phyloP scores from a whole-genome alignment of 208 protist species.

The Leishmania guyanensis region DNA sequence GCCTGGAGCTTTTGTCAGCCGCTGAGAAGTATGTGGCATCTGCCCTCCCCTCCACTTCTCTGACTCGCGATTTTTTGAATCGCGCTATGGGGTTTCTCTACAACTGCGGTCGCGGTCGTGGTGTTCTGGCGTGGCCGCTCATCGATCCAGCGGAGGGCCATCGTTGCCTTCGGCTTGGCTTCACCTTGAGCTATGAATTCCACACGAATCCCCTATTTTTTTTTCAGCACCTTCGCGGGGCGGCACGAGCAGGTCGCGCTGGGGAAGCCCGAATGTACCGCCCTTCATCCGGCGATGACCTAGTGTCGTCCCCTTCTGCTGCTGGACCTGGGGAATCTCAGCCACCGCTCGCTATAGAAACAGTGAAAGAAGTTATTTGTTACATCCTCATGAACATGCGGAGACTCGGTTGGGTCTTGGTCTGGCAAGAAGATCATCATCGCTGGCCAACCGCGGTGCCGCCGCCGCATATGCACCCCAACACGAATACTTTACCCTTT shows the following conservation, averaged over 20 bases:
- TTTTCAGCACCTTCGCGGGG: no score
- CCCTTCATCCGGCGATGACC: not conserved
- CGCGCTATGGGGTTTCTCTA: not conserved
- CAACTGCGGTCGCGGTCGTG: not conserved
- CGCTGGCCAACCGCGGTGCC: conserved; percentile 34
- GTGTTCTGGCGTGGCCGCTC: conserved; percentile 25
- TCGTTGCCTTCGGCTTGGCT: conserved; percentile 16
- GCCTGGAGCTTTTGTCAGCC: not conserved
- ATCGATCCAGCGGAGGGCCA: conserved; percentile 12
- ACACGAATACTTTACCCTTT: not conserved
- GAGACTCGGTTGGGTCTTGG: conserved; percentile 37
- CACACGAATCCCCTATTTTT: not conserved
- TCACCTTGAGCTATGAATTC: conserved; percentile 27
- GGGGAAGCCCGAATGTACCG: not conserved
- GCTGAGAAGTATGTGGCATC: not conserved
- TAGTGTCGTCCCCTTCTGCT: not conserved
- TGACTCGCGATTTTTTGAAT: not conserved
- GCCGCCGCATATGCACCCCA: conserved; percentile 13
- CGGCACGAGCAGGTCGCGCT: not conserved
- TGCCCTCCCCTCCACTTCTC: not conserved
- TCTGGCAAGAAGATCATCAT: conserved; percentile 49
- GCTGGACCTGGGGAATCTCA: not conserved
- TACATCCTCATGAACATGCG: conserved; percentile 1
- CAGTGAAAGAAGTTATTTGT: not conserved
- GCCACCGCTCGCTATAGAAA: not conserved